Base-by-base conservation (phyloP, 495 filamentous ascomycete genomes). In the Hyaloscypha hepaticicola region DNA sequence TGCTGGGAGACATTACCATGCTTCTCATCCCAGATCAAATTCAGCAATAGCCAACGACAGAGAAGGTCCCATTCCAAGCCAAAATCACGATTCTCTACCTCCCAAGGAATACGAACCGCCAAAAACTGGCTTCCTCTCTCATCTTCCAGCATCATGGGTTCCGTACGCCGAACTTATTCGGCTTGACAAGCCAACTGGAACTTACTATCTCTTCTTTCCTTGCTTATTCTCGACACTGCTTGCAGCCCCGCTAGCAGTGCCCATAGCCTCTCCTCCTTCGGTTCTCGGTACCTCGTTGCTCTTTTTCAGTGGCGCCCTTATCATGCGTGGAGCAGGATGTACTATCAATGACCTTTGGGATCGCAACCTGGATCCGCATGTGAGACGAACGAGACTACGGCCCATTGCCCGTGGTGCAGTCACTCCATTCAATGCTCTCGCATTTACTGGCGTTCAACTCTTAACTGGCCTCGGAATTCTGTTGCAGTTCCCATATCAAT, bases 291-390 rank as follows among this genome's bases (percentile, higher is more conserved):
- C 90, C 1, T 82, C 82, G 2, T 76, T 85, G 2, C 86, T 97
- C 60, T 99, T 99, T 80, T 87, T 95, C 73, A 77, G 84, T 9
- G 95, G 95, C 48, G 93, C 95, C 2, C 72, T 97, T 63, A 88
- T 97, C 70, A 98, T 99, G 95, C 91, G 95, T 58, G 93, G 95
- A 29, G 95, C 95, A n/a, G 95, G 95, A 19, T 99, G 95, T 77
- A 89, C 95, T 33, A 95, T 99, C 78, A 98, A 99, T 76, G 95
- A 99, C 73, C 83, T 98, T 51, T 97, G 92, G 93, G 95, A 98
- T 77, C 87, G 91, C 67, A 89, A 96, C 70, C 84, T 99, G 21
- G 95, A 99, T 75, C 90, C 89, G 24, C 85, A 93, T 72, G 95
- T 99, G n/a, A 78, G 85, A 33, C 87, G 95, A 26, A 99, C 95